phyloP scores from a whole-genome alignment of 2,329 filamentous ascomycete species.

The Ophiostoma sp. region DNA sequence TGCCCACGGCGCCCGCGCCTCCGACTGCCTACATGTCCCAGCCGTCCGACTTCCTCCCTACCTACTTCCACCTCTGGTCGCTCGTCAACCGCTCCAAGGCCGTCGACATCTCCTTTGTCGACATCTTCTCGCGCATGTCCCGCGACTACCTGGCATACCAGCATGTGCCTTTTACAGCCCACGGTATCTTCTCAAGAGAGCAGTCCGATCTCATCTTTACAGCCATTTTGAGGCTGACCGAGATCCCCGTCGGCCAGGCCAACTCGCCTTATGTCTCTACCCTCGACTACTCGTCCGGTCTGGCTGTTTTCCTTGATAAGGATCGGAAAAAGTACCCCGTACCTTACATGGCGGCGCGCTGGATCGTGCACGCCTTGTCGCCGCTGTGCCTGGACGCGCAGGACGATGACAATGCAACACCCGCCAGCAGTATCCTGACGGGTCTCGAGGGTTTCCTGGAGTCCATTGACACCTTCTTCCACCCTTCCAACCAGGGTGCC shows the following conservation, averaged over 20 bases:
- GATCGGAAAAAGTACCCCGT: conserved; percentile 92
- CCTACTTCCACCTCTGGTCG: conserved; percentile 96
- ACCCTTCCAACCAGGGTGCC: conserved; percentile 88
- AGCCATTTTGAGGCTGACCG: conserved; percentile 80
- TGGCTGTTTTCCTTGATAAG: conserved; percentile 84
- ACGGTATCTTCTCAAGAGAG: conserved; percentile 88
- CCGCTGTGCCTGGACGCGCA: conserved; percentile 70
- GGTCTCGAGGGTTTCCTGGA: conserved; percentile 90
- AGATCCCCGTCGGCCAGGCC: conserved; percentile 95
- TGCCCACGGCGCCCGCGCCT: conserved; percentile 80
- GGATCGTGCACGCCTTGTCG: conserved; percentile 91
- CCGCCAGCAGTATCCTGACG: conserved; percentile 72
- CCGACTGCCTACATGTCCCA: conserved; percentile 72
- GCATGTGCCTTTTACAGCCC: conserved; percentile 77
- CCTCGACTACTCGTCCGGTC: conserved; percentile 78
- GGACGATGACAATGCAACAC: conserved; percentile 1
- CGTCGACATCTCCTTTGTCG: conserved; percentile 83
- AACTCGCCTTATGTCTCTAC: conserved; percentile 83
- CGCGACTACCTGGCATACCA: conserved; percentile 75
- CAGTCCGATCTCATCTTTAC: conserved; percentile 94
- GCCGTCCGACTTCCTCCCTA: conserved; percentile 85
- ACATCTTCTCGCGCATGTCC: conserved; percentile 83
- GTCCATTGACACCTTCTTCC: conserved; percentile 97
- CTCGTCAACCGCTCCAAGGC: conserved; percentile 85
- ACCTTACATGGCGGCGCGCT: conserved; percentile 86